A percentile compares a stretch with the other conserved stretches of the same genome.
phyloP scores from a whole-genome alignment of 164 flowering plant genomes.

The Stephania japonica region DNA sequence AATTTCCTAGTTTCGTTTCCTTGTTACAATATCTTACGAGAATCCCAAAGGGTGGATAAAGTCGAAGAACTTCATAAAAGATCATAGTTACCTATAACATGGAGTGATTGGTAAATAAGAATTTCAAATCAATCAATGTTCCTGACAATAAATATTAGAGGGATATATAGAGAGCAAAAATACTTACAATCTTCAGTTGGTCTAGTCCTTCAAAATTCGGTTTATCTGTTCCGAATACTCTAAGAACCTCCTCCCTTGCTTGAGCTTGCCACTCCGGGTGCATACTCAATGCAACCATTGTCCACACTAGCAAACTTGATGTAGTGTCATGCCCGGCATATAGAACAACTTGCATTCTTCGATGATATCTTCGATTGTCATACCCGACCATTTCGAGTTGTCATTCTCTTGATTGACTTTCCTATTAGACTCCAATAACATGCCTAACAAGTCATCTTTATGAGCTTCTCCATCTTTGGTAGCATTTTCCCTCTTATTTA shows the following conservation, averaged over 20 bases:
- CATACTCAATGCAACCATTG: conserved; percentile 3
- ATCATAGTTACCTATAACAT: conserved; percentile 12
- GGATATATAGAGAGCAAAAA: neutral
- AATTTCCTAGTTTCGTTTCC: conserved; percentile 8
- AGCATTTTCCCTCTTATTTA: neutral
- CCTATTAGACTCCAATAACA: conserved; percentile 7
- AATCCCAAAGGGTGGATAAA: neutral
- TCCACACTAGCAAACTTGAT: too few species aligned
- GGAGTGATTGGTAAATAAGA: neutral
- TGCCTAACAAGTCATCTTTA: conserved; percentile 13
- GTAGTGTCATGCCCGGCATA: too few species aligned
- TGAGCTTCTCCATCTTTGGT: conserved; percentile 15
- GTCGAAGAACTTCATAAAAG: conserved; percentile 14
- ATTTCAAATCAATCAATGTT: neutral
- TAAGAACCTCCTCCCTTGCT: conserved; percentile 17
- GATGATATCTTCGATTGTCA: conserved; percentile 9
- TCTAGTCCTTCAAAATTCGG: conserved; percentile 17
- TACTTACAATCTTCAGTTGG: conserved; percentile 20
- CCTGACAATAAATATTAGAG: neutral
- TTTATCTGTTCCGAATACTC: conserved; percentile 10
- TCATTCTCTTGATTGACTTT: conserved; percentile 6
- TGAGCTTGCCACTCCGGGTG: conserved; percentile 14
- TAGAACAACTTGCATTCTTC: too few species aligned
- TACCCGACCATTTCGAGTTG: conserved; percentile 1
- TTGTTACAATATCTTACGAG: neutral